These are phyloP conservation scores for Ascochyta viciae-villosae DNA, from an alignment of 2,329 filamentous ascomycete genomes.

Conservation along the genomic window DNA sequence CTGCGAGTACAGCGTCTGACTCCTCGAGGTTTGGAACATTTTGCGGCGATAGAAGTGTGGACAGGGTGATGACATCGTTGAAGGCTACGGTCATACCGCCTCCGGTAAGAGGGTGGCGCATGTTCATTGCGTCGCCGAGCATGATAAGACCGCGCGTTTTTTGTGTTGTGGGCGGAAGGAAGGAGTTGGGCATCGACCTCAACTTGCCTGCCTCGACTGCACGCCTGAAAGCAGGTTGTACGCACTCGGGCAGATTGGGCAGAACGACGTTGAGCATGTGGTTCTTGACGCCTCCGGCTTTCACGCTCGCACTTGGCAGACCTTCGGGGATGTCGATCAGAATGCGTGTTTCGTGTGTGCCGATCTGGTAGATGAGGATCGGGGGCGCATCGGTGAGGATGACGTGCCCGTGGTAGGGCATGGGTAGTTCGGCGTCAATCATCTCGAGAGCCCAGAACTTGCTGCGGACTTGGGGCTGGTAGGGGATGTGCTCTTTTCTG, in stretches of 20 bases:
- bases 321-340: constrained; percentile 86
- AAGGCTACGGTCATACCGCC: constrained; percentile 98
- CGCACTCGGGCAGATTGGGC: constrained; percentile 73
- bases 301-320: constrained; percentile 73
- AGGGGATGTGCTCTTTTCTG: constrained; percentile 76
- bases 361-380: constrained; percentile 95
- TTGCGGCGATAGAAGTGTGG: constrained; percentile 74
- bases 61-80: constrained; percentile 84
- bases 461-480: constrained; percentile 73
- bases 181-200: constrained; percentile 95
- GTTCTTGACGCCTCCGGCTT: constrained; percentile 81
- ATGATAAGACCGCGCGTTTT: constrained; percentile 76
- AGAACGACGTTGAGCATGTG: constrained; percentile 83
- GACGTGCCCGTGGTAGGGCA: constrained; percentile 82
- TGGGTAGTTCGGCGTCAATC: constrained; percentile 82
- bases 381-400: constrained; percentile 80
- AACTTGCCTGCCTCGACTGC: constrained; percentile 81
- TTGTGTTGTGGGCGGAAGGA: constrained; percentile 81
- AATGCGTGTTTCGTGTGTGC: constrained; percentile 88
- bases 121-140: constrained; percentile 95
- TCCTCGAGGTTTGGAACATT: constrained; percentile 74
- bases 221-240: constrained; percentile 75
- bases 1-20: constrained; percentile 67
- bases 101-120: constrained; percentile 97
- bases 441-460: constrained; percentile 96